These are phyloP conservation scores for Lepiota subincarnata DNA, from an alignment of 768 basidiomycete genomes.

Conservation along the genomic window DNA sequence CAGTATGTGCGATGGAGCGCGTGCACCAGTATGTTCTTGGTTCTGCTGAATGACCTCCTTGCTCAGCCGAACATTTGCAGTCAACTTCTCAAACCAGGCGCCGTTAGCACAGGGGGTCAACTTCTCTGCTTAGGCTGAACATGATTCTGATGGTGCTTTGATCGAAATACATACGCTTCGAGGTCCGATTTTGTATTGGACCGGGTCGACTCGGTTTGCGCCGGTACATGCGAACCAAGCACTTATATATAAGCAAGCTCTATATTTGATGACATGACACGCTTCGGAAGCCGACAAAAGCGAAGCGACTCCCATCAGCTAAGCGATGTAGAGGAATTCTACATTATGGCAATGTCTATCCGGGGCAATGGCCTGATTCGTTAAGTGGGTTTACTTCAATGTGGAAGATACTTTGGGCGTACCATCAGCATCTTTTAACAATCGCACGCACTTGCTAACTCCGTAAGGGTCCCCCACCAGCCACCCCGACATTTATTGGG, in stretches of 20 bases:
- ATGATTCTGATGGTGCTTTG: slow-evolving; percentile 9
- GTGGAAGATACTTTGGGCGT: not conserved
- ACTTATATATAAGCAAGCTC: too few relatives aligned
- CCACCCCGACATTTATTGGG: slow-evolving; percentile 26
- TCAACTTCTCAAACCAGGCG: slow-evolving; percentile 88
- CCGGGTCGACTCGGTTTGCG: not conserved
- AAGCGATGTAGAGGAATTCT: slow-evolving; percentile 10
- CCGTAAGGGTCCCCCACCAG: slow-evolving; percentile 4
- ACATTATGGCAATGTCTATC: slow-evolving; percentile 1
- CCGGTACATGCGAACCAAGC: too few relatives aligned
- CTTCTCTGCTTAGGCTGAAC: slow-evolving; percentile 48
- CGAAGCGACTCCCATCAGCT: slow-evolving; percentile 5
- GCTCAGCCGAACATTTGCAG: slow-evolving; percentile 22
- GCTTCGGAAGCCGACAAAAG: not conserved
- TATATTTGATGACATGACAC: not conserved
- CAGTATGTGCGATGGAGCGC: slow-evolving; percentile 92
- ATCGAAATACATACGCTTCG: not conserved
- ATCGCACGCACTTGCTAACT: not conserved
- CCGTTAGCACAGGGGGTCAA: slow-evolving; percentile 92
- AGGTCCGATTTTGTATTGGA: not conserved
- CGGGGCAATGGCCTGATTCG: not conserved
- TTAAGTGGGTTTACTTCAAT: slow-evolving; percentile 9
- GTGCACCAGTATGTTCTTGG: slow-evolving; percentile 58
- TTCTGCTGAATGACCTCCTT: slow-evolving; percentile 1
- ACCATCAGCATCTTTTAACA: not conserved